phyloP scores from a whole-genome alignment of 163 green algal species.

The Coccomyxa subellipsoidea region DNA sequence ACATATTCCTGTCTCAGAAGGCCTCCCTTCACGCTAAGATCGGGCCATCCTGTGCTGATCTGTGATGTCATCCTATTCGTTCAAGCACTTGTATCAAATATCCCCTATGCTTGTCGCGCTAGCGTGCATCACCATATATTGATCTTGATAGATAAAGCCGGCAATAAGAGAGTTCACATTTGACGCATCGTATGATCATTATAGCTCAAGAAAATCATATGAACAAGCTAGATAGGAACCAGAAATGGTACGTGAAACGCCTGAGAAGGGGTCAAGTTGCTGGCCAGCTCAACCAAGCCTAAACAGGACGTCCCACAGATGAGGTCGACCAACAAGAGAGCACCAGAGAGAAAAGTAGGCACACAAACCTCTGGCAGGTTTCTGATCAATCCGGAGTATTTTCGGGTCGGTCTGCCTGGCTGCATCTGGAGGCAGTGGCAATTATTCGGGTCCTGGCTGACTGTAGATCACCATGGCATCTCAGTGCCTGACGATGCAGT shows the following conservation, averaged over 20 bases:
- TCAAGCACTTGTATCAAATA: neutral
- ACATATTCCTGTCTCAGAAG: neutral
- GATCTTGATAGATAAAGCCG: too few species aligned
- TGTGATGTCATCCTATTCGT: neutral
- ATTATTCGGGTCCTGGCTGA: neutral
- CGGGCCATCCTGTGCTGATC: neutral
- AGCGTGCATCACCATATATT: neutral
- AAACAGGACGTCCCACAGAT: too few species aligned
- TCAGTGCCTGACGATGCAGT: neutral
- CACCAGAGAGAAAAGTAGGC: too few species aligned
- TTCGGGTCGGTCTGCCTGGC: too few species aligned
- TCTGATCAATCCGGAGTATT: neutral
- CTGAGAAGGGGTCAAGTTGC: neutral
- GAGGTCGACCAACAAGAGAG: neutral
- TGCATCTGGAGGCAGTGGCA: too few species aligned
- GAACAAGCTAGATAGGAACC: neutral
- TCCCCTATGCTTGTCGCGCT: neutral
- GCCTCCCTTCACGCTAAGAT: neutral
- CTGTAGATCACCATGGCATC: neutral
- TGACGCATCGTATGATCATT: too few species aligned
- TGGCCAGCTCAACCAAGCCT: conserved; percentile 6
- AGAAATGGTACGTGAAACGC: neutral
- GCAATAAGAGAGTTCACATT: too few species aligned
- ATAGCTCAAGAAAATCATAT: neutral
- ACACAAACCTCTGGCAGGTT: too few species aligned